Evolutionary conservation across 169 alveolate species (phyloP).

Genomic region (Cryptosporidium ubiquitum): DNA sequence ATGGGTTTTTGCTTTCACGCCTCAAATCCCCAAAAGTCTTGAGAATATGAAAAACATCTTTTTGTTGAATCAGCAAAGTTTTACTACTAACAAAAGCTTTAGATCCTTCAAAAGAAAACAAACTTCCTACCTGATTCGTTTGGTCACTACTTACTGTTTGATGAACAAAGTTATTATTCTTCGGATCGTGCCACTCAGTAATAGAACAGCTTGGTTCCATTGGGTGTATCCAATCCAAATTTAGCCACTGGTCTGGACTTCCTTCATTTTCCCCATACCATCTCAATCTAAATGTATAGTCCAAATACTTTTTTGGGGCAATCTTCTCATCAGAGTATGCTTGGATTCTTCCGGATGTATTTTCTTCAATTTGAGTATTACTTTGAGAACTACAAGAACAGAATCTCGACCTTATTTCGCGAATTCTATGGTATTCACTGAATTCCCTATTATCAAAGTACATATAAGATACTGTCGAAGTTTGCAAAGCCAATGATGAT

Average conservation of each 20-base stretch:
- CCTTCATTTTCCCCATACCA: slow-evolving; percentile 75
- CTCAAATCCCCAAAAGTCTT: slow-evolving; percentile 21
- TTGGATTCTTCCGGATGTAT: not conserved
- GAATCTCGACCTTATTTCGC: slow-evolving; percentile 10
- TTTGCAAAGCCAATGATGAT: slow-evolving; percentile 38
- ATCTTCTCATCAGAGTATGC: slow-evolving; percentile 40
- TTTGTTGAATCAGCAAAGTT: slow-evolving; percentile 55
- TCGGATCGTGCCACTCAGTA: slow-evolving; percentile 54
- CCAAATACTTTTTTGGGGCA: slow-evolving; percentile 28
- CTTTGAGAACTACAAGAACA: not conserved
- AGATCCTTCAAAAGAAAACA: not conserved
- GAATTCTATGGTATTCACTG: slow-evolving; percentile 51
- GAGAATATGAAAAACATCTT: slow-evolving; percentile 52
- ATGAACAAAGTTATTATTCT: not conserved
- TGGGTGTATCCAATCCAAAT: slow-evolving; percentile 70
- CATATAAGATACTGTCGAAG: slow-evolving; percentile 54
- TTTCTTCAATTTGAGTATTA: slow-evolving; percentile 3
- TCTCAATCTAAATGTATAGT: slow-evolving; percentile 51
- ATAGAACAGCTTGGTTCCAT: slow-evolving; percentile 56
- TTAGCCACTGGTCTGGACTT: slow-evolving; percentile 68
- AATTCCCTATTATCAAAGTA: slow-evolving; percentile 63
- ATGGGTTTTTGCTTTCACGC: slow-evolving; percentile 45
- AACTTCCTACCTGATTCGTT: not conserved
- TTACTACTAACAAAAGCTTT: not conserved
- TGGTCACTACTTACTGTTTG: not conserved